phyloP scores from a whole-genome alignment of 768 basidiomycete genomes.

The Hypholoma sublateritium region DNA sequence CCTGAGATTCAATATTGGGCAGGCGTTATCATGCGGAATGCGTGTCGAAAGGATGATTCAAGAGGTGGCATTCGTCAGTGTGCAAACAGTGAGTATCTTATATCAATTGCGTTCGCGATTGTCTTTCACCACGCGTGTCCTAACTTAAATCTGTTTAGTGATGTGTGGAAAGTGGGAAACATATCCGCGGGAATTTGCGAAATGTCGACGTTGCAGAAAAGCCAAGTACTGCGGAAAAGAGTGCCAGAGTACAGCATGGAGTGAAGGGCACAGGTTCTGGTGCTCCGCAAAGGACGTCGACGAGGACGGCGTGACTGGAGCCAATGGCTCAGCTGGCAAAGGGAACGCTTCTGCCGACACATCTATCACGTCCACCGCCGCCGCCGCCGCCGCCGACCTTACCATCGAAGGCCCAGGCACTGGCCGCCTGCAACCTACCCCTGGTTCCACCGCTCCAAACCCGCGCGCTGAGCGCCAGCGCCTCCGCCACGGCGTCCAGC shows the following conservation, averaged over 20 bases:
- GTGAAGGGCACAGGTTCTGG: constrained; percentile 95
- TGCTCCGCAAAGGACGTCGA: constrained; percentile 66
- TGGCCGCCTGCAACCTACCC: background rate
- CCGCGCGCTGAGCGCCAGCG: constrained; percentile 3
- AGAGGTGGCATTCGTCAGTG: constrained; percentile 94
- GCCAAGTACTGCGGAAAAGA: constrained; percentile 99
- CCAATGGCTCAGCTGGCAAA: background rate
- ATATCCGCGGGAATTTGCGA: constrained; percentile 93
- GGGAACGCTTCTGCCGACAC: background rate
- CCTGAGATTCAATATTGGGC: constrained; percentile 98
- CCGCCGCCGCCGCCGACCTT: background rate
- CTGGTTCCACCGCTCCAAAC: background rate
- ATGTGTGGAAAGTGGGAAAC: constrained; percentile 94
- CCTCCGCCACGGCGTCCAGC: background rate
- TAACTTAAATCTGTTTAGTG: constrained; percentile 48
- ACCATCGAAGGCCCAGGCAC: background rate
- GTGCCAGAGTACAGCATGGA: constrained; percentile 96
- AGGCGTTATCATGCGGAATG: constrained; percentile 99
- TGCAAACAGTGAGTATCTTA: constrained; percentile 76
- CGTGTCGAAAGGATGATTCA: constrained; percentile 94
- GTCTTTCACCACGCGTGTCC: background rate
- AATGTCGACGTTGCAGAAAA: constrained; percentile 93
- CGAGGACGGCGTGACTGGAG: constrained; percentile 31
- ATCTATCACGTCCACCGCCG: background rate
- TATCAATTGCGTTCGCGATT: background rate